These are phyloP conservation scores for Alloteropsis angusta DNA, from an alignment of 202 grass and related monocot genomes.

Conservation along the genomic window DNA sequence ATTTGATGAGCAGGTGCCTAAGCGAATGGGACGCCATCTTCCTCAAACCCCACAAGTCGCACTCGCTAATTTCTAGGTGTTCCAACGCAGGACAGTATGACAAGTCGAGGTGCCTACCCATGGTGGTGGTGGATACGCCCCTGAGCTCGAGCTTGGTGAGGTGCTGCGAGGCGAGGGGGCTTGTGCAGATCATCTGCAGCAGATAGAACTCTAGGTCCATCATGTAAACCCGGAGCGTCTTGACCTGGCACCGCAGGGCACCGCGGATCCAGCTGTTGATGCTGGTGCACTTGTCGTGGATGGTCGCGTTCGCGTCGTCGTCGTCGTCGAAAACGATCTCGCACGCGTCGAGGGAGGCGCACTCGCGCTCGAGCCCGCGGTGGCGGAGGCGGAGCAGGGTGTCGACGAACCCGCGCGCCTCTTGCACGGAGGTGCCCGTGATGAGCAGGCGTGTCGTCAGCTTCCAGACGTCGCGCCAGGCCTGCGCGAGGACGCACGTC, in stretches of 20 bases:
- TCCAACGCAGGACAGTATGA: background rate
- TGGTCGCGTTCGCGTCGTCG: too few species aligned
- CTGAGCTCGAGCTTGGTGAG: background rate
- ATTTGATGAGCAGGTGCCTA: background rate
- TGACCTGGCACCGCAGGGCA: background rate
- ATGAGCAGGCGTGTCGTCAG: background rate
- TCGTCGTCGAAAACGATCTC: background rate
- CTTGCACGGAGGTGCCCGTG: background rate
- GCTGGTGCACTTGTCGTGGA: too few species aligned
- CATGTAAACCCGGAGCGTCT: background rate
- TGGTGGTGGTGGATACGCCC: background rate
- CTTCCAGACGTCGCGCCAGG: background rate
- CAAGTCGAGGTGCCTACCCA: background rate
- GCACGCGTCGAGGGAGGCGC: background rate
- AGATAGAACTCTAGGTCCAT: background rate
- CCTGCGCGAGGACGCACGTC: background rate
- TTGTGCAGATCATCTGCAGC: too few species aligned
- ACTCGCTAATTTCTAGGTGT: accelerated
- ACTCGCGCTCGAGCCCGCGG: background rate
- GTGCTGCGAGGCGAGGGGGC: background rate
- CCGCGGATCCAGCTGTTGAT: constrained; percentile 4
- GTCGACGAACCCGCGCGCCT: background rate
- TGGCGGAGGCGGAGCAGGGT: background rate
- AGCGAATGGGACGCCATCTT: background rate
- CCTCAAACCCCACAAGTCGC: accelerated